These are phyloP conservation scores for Blastobotrys peoriensis DNA, from an alignment of 805 yeast genomes.

Conservation along the genomic window DNA sequence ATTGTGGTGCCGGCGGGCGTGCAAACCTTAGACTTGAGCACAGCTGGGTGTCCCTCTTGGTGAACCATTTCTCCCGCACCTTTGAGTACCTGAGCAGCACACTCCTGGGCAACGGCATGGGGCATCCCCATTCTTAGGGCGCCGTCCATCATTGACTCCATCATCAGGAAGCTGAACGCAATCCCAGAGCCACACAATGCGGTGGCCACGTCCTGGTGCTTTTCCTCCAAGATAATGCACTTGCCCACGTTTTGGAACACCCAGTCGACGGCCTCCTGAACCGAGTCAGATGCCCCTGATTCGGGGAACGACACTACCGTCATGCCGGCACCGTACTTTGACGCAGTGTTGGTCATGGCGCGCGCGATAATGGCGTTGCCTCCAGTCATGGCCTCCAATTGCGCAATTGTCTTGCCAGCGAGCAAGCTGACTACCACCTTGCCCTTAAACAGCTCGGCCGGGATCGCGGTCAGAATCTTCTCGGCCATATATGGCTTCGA, in stretches of 20 bases:
- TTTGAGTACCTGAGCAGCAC: constrained; percentile 90
- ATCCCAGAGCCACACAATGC: constrained; percentile 96
- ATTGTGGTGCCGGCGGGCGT: constrained; percentile 99
- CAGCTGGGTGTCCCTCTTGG: constrained; percentile 85
- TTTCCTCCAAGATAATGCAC: constrained; percentile 48
- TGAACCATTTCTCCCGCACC: constrained; percentile 91
- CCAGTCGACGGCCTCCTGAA: constrained; percentile 33
- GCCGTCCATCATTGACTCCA: constrained; percentile 91
- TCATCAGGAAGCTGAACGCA: constrained; percentile 81
- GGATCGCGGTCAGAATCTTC: constrained; percentile 49
- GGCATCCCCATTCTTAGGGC: constrained; percentile 95
- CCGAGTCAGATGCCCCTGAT: constrained; percentile 34
- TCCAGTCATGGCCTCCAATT: constrained; percentile 41
- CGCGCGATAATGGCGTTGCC: constrained; percentile 55
- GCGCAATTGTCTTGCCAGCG: constrained; percentile 87
- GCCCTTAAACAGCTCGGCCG: constrained; percentile 37
- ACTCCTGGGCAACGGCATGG: constrained; percentile 67
- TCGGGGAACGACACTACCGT: constrained; percentile 80
- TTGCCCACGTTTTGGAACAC: constrained; percentile 38
- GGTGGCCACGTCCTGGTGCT: constrained; percentile 94
- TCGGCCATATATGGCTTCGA: constrained; percentile 82
- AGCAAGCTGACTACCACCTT: constrained; percentile 71
- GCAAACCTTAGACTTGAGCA: constrained; percentile 77
- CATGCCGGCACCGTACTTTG: constrained; percentile 87
- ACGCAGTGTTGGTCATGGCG: constrained; percentile 98